Conservation (phyloP, 345 rosid species). For the Rhodamnia argentea region DNA sequence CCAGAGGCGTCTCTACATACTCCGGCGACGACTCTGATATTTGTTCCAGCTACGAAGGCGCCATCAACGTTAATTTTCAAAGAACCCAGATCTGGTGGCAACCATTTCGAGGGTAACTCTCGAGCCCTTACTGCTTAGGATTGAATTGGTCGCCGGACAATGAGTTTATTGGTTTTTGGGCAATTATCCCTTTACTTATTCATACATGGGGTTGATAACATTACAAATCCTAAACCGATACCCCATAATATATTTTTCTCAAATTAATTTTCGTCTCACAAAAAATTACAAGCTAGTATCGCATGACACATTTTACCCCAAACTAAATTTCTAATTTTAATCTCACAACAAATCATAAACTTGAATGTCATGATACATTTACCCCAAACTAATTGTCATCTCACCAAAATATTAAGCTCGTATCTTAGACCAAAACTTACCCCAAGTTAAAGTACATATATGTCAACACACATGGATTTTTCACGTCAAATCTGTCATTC, state of each 20-base stretch:
- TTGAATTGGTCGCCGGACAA: too few relatives aligned
- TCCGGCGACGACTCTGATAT: too few relatives aligned
- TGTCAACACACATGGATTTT: not conserved
- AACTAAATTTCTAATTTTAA: not conserved
- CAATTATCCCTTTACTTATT: too few relatives aligned
- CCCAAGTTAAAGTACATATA: not conserved
- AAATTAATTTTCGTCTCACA: too few relatives aligned
- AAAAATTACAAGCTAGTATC: not conserved
- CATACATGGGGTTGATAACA: too few relatives aligned
- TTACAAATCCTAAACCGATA: not conserved
- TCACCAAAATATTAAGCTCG: accelerated
- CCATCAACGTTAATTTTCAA: too few relatives aligned
- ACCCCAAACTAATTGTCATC: not conserved
- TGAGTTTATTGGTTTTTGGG: too few relatives aligned
- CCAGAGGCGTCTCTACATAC: too few relatives aligned
- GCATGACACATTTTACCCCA: not conserved
- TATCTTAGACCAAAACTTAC: not conserved
- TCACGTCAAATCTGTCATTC: not conserved
- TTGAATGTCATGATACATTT: not conserved
- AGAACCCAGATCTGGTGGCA: too few relatives aligned
- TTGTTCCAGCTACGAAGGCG: too few relatives aligned
- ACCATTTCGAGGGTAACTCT: too few relatives aligned
- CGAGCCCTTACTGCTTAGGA: too few relatives aligned
- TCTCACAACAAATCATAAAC: not conserved
- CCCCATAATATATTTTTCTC: not conserved